These are phyloP conservation scores for Berberis thunbergii DNA, from an alignment of 164 flowering plant species.

Conservation along the genomic window DNA sequence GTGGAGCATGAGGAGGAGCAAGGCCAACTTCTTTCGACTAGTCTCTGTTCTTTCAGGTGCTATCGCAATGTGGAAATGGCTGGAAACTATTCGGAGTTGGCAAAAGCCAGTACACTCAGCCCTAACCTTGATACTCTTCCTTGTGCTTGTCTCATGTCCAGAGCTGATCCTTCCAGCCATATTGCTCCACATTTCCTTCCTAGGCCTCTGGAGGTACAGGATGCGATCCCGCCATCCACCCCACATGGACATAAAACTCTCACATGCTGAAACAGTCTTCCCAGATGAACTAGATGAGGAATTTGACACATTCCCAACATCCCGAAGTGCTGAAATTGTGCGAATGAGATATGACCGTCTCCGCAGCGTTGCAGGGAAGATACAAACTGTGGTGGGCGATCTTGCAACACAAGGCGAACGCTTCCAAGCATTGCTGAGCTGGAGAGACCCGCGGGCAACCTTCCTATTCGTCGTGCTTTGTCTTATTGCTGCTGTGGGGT, in stretches of 20 bases:
- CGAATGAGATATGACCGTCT: slow-evolving; percentile 29
- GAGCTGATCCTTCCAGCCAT: slow-evolving; percentile 21
- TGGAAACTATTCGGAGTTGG: slow-evolving; percentile 27
- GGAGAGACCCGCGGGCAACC: slow-evolving; percentile 27
- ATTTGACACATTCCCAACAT: slow-evolving; percentile 25
- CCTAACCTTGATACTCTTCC: slow-evolving; percentile 14
- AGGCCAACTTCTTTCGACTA: slow-evolving; percentile 31
- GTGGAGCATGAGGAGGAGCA: slow-evolving; percentile 40
- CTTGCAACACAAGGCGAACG: slow-evolving; percentile 25
- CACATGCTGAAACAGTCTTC: slow-evolving; percentile 18
- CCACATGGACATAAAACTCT: slow-evolving; percentile 25
- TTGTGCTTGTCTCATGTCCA: slow-evolving; percentile 10
- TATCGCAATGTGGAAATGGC: slow-evolving; percentile 12
- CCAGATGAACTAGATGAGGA: slow-evolving; percentile 29
- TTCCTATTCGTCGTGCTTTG: slow-evolving; percentile 16
- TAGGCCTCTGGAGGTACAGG: slow-evolving; percentile 21
- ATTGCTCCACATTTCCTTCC: slow-evolving; percentile 9
- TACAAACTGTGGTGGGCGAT: slow-evolving; percentile 25
- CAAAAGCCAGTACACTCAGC: slow-evolving; percentile 20
- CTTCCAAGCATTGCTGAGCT: slow-evolving; percentile 19
- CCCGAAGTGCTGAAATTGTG: slow-evolving; percentile 17
- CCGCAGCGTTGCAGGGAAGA: slow-evolving; percentile 23
- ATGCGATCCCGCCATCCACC: slow-evolving; percentile 18
- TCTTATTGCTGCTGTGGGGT: slow-evolving; percentile 13
- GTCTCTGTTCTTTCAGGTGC: slow-evolving; percentile 22